Percentiles rank a stretch among this genome's conserved stretches.
Evolutionary conservation across 2,329 filamentous ascomycete genomes (phyloP).

Genomic region (Metarhizium album): DNA sequence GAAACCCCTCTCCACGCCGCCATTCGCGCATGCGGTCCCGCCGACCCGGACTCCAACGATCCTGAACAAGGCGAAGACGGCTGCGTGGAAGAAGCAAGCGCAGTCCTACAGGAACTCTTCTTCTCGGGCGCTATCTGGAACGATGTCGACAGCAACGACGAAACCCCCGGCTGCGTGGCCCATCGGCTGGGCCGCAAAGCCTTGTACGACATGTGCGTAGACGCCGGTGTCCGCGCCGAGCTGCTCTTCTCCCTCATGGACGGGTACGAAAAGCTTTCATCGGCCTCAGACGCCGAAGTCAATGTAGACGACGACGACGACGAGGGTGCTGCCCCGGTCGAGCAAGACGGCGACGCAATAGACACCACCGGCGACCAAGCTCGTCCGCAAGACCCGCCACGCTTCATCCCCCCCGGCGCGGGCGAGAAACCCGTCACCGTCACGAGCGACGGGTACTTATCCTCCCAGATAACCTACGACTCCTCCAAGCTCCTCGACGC

Average conservation of each 20-base stretch:
- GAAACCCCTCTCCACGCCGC: constrained; percentile 85
- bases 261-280: constrained; percentile 64
- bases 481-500: constrained; percentile 60
- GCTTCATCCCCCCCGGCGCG: constrained; percentile 24
- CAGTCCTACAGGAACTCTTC: constrained; percentile 65
- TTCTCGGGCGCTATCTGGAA: constrained; percentile 95
- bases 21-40: constrained; percentile 60
- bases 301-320: constrained; percentile 28
- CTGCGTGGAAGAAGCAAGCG: constrained; percentile 48
- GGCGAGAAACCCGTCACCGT: constrained; percentile 41
- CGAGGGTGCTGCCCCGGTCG: constrained; percentile 14
- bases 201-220: constrained; percentile 74
- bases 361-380: constrained; percentile 19
- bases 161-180: constrained; percentile 88
- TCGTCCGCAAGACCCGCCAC: constrained; percentile 11
- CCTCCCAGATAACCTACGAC: constrained; percentile 53
- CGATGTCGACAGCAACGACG: constrained; percentile 73
- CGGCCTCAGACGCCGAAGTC: constrained; percentile 39
- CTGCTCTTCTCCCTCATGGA: constrained; percentile 74
- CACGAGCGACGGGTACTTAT: constrained; percentile 57
- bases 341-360: constrained; percentile 16
- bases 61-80: constrained; percentile 25
- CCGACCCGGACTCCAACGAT: constrained; percentile 13
- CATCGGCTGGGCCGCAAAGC: constrained; percentile 53
- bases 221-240: constrained; percentile 85